Percentiles rank a stretch among this genome's conserved stretches.
phyloP scores from a whole-genome alignment of 75 land plant species.

The Selaginella moellendorffii region DNA sequence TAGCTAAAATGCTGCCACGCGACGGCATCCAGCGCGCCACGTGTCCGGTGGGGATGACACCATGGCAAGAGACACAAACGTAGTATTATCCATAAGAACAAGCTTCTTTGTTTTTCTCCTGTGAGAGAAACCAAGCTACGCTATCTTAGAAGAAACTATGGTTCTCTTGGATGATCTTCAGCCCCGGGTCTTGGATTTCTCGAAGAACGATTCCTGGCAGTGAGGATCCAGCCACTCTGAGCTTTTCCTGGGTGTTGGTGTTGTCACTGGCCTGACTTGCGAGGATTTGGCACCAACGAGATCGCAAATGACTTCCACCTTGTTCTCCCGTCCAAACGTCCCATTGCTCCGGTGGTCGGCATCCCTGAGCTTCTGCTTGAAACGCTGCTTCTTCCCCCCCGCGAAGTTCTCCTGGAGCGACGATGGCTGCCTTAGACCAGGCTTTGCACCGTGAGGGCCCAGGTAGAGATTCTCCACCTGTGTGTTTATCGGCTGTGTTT shows the following conservation, averaged over 20 bases:
- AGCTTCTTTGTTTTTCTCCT: too few species aligned
- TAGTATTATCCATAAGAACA: too few species aligned
- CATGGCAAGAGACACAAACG: too few species aligned
- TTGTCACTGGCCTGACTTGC: constrained; percentile 3
- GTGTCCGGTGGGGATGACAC: too few species aligned
- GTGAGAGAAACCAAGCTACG: too few species aligned
- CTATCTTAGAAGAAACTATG: too few species aligned
- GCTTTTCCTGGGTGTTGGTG: constrained; percentile 10
- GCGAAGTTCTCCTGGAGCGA: constrained; percentile 38
- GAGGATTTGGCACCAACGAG: constrained; percentile 44
- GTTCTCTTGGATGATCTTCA: too few species aligned
- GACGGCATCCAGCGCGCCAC: too few species aligned
- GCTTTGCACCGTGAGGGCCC: constrained; percentile 92
- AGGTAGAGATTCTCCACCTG: constrained; percentile 53
- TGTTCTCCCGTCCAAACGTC: constrained; percentile 58
- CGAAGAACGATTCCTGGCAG: constrained; percentile 89
- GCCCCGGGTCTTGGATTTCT: constrained; percentile 11
- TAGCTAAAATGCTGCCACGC: too few species aligned
- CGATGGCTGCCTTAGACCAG: constrained; percentile 32
- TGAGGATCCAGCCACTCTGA: constrained; percentile 96
- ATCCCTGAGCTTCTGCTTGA: constrained; percentile 82
- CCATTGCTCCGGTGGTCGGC: constrained; percentile 40
- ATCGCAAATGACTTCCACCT: constrained; percentile 57
- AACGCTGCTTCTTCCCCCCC: constrained; percentile 44
- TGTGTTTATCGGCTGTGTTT: neutral